Evolutionary conservation across 73 alveolate genomes (phyloP).

Genomic region (Paramecium tetraurelia): DNA sequence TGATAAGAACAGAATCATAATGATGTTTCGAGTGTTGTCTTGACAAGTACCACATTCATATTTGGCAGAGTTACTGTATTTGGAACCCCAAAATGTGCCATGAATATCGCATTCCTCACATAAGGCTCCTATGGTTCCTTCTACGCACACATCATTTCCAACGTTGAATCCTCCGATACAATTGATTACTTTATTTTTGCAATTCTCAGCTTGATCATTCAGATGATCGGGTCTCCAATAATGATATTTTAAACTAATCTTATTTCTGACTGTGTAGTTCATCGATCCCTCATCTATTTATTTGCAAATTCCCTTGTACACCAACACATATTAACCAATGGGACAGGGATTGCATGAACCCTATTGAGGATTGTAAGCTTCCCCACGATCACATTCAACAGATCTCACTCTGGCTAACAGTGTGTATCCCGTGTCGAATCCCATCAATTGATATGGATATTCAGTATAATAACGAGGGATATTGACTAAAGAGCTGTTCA

Average conservation of each 20-base stretch:
- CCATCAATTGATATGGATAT: constrained; percentile 2
- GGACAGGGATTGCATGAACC: constrained; percentile 45
- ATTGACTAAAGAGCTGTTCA: neutral
- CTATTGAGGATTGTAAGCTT: neutral
- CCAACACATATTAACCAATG: neutral
- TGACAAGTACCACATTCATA: constrained; percentile 53
- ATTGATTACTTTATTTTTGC: constrained; percentile 14
- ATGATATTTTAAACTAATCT: neutral
- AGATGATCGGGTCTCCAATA: constrained; percentile 55
- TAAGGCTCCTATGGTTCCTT: constrained; percentile 44
- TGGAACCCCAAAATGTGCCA: constrained; percentile 19
- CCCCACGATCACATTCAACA: constrained; percentile 46
- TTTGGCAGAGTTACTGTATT: neutral
- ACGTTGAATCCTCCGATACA: constrained; percentile 51
- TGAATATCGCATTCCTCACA: constrained; percentile 65
- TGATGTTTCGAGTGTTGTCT: constrained; percentile 8
- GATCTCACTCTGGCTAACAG: constrained; percentile 35
- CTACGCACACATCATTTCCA: constrained; percentile 41
- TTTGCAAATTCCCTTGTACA: constrained; percentile 13
- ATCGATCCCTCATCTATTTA: neutral
- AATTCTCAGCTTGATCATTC: constrained; percentile 28
- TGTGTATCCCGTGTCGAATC: constrained; percentile 31
- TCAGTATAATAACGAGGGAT: neutral
- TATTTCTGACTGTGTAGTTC: neutral
- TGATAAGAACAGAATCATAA: constrained; percentile 3